phyloP scores from a whole-genome alignment of 2,329 filamentous ascomycete species.

The Epichloe gansuensis region DNA sequence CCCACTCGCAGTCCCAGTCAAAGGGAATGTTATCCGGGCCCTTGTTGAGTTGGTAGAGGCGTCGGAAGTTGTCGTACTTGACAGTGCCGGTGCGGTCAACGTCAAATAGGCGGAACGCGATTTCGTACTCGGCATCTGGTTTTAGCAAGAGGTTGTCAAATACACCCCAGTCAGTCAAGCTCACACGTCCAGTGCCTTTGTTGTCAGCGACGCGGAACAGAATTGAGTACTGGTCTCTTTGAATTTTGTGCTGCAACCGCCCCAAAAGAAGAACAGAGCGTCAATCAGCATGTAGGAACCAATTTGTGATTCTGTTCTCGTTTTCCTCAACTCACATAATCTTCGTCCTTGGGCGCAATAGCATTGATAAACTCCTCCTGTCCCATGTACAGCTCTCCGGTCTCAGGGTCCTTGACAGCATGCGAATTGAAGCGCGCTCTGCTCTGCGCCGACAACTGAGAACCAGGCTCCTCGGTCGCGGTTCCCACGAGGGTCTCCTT shows the following conservation, averaged over 20 bases:
- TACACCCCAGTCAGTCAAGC: constrained; percentile 73
- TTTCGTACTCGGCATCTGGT: constrained; percentile 96
- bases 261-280: neutral
- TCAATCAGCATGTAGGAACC: neutral
- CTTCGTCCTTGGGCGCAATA: constrained; percentile 73
- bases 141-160: constrained; percentile 92
- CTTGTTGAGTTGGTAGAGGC: constrained; percentile 80
- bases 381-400: constrained; percentile 69
- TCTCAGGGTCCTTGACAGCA: constrained; percentile 61
- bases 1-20: constrained; percentile 96
- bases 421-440: constrained; percentile 65
- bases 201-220: constrained; percentile 88
- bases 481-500: constrained; percentile 67
- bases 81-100: constrained; percentile 71
- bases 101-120: constrained; percentile 94
- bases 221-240: constrained; percentile 86
- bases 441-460: constrained; percentile 60
- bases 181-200: constrained; percentile 58
- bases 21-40: constrained; percentile 77
- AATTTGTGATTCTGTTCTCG: neutral
- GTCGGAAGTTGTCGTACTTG: constrained; percentile 80
- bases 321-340: constrained; percentile 60
- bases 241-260: constrained; percentile 76
- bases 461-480: constrained; percentile 29
- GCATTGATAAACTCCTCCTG: constrained; percentile 84